Base-by-base conservation (phyloP, 2,329 filamentous ascomycete species). In the Lecanicillium sp. region DNA sequence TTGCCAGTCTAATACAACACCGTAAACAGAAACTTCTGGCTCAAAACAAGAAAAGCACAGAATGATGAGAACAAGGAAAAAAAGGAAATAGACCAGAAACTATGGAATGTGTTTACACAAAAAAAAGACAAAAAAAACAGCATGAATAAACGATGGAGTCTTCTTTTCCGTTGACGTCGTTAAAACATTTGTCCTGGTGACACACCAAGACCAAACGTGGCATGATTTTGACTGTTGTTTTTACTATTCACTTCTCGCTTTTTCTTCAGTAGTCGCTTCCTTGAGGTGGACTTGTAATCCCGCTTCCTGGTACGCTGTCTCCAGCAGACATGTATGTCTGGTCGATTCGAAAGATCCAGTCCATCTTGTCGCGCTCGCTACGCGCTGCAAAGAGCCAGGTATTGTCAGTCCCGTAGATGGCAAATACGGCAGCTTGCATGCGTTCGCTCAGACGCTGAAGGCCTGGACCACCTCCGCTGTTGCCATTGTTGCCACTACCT, bases 311-410 rank as follows among this genome's bases (percentile, higher is more conserved):
- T 19, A 52, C 47, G 44, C 67, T 71, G 31, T 64, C 64, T 39
- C 59, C 65, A 9, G 61, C 67, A 27, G 70, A 67, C 51, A 73
- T 59, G 48, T 73, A 78, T 37, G 82, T 85, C 67, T 95, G 84
- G 61, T 98, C 92, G 50, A 98, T 87, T 53, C 84, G 83, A 60
- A 94, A 75, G 50, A 98, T 95, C 92, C 92, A 98, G 58, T 96
- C 92, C 50, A 89, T 82, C 69, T 95, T 95, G 60, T 95, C 89
- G 35, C 81, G 75, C 65, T 95, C 90, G 51, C 80, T 90, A 42
- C 88, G 74, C 17, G 88, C 85, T 12, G 88, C 86, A 59, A 98
- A 96, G 29, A 98, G 70, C 75, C 89, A 98, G 22, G 89, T 95
- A 60, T 95, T 95, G 58, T 92, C 84, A 43, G 83, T 85, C 30